A percentile compares a stretch with the other conserved stretches of the same genome.
These are phyloP conservation scores for Saturnispora serradocipensis DNA, from an alignment of 805 yeast species.

Conservation along the genomic window DNA sequence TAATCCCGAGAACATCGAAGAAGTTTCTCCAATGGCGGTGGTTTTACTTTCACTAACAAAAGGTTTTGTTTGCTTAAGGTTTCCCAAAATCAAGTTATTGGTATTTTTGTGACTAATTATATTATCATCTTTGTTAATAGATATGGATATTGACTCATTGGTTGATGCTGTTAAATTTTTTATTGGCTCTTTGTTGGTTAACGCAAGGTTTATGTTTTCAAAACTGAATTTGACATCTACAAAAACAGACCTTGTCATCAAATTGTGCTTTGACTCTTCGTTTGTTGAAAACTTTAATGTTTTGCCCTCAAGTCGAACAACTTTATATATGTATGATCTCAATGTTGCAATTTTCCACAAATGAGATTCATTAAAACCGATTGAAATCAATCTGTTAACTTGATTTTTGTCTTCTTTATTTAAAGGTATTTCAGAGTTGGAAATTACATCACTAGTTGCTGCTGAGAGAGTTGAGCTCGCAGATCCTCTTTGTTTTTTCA, in stretches of 20 bases:
- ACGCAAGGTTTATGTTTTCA: not conserved
- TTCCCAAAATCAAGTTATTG: not conserved
- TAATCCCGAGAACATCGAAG: slow-evolving; percentile 1
- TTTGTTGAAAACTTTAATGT: not conserved
- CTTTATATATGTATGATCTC: slow-evolving; percentile 56
- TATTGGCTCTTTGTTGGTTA: not conserved
- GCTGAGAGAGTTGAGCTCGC: slow-evolving; percentile 13
- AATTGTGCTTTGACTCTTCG: slow-evolving; percentile 16
- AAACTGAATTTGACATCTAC: slow-evolving; percentile 32
- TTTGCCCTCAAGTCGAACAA: slow-evolving; percentile 31
- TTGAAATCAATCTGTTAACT: slow-evolving; percentile 58
- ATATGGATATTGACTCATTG: not conserved
- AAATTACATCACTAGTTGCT: slow-evolving; percentile 29
- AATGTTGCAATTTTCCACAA: slow-evolving; percentile 75
- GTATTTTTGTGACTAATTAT: not conserved
- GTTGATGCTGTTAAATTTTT: not conserved
- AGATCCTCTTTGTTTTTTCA: slow-evolving; percentile 17
- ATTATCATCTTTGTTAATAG: not conserved
- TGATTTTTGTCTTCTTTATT: slow-evolving; percentile 63
- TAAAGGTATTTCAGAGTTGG: slow-evolving; percentile 39
- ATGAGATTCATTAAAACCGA: slow-evolving; percentile 68
- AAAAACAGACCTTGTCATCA: slow-evolving; percentile 44
- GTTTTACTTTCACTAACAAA: slow-evolving; percentile 14
- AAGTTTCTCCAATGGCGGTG: slow-evolving; percentile 19
- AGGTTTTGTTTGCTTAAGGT: slow-evolving; percentile 7